Base-by-base conservation (phyloP, 305 asterid genomes). In the Fraxinus platypoda region DNA sequence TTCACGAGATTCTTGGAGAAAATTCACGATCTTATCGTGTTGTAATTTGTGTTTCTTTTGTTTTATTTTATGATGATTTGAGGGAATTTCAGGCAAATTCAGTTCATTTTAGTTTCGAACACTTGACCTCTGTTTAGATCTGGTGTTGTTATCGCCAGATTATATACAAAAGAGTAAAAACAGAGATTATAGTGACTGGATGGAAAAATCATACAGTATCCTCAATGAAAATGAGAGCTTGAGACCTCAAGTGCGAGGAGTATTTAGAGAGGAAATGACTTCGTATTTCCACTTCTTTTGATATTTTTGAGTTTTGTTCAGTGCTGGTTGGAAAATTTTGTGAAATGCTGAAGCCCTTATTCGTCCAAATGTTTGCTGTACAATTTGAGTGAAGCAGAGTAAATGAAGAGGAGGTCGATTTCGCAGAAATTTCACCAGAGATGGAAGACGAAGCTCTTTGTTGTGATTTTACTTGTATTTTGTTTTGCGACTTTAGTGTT, bases 381-480 rank as follows among this genome's bases (percentile, higher is more conserved):
- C 19, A 17, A 15, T 31, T 80, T 57, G 78, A 75, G 74, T 68
- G 79, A 37, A 57, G 62, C 78, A 52, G 88, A 62, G 86, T 81
- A 66, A 81, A 90, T 90, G 96, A 92, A 88, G 91, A 86, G 97
- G 81, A 91, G 96, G 93, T 84, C 91, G 54, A 91, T 83, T 90
- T 93, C 92, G 33, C 86, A 83, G 84, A 94, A 93, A 86, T 89
- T 85, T 78, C 93, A 85, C 41, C 93, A 90, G 77, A 86, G 93
- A 81, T 93, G 98, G 98, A 95, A 82, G 91, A 82, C 90, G 90
- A 94, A 94, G 82, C 81, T 90, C 34, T 79, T 90, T 43, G 87
- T 77, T 37, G 79, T 88, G 89, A 82, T 95, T 78, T 79, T 92
- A 41, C 71, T 92, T 52, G 88, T 84, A 7, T 84, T 90, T 78